These are phyloP conservation scores for Aureobasidium uvarum DNA, from an alignment of 2,329 filamentous ascomycete genomes.

Conservation along the genomic window DNA sequence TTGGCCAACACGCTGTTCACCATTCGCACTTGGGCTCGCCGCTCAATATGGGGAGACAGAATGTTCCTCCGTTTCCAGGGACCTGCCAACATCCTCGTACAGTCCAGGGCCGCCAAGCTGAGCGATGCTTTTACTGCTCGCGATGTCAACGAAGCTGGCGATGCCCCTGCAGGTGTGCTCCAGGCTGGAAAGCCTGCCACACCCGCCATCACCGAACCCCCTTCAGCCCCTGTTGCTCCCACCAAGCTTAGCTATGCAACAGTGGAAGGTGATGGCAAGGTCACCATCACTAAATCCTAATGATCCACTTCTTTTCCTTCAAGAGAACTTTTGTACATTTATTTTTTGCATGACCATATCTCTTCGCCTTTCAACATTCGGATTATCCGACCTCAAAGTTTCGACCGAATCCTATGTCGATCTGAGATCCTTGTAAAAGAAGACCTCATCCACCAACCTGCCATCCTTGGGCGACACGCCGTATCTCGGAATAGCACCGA, in stretches of 20 bases:
- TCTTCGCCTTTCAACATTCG: neutral
- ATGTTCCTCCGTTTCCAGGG: conserved; percentile 89
- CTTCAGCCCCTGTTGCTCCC: conserved; percentile 31
- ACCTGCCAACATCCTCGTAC: conserved; percentile 80
- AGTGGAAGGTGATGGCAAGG: conserved; percentile 37
- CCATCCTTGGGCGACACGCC: conserved; percentile 50
- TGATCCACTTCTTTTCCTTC: neutral
- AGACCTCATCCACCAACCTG: conserved; percentile 52
- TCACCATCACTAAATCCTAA: conserved; percentile 35
- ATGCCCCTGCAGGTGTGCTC: conserved; percentile 70
- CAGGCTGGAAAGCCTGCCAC: conserved; percentile 45
- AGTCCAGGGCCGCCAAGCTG: conserved; percentile 77
- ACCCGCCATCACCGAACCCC: conserved; percentile 41
- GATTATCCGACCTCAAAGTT: neutral
- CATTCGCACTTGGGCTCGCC: conserved; percentile 71
- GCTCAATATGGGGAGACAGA: conserved; percentile 89
- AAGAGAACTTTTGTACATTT: conserved; percentile 12
- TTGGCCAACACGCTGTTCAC: conserved; percentile 64
- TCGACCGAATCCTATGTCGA: neutral
- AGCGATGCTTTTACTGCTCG: conserved; percentile 73
- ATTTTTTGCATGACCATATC: conserved; percentile 16
- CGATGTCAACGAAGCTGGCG: conserved; percentile 88
- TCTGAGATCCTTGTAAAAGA: conserved; percentile 60
- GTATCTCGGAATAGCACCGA: conserved; percentile 58
- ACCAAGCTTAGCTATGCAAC: conserved; percentile 39